Conservation (phyloP, 116 monocot species). For the Papilionanthe hybrid region DNA sequence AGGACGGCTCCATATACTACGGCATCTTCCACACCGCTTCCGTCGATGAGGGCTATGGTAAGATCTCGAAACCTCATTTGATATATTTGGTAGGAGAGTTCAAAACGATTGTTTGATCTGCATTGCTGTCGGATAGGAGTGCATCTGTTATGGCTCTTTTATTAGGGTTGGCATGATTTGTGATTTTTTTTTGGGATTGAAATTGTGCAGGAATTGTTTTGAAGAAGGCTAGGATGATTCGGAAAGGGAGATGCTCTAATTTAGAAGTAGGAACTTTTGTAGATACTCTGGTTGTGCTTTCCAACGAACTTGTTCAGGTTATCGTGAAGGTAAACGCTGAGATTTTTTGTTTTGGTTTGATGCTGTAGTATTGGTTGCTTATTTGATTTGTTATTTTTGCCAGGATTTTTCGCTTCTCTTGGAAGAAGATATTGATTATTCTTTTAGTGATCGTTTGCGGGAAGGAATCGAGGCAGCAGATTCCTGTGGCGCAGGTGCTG, state of each 20-base stretch:
- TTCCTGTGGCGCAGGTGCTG: not conserved
- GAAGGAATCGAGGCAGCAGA: slow-evolving; percentile 1
- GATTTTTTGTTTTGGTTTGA: not conserved
- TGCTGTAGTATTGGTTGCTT: slow-evolving; percentile 40
- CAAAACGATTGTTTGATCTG: not conserved
- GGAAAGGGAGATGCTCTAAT: slow-evolving; percentile 26
- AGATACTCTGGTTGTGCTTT: slow-evolving; percentile 59
- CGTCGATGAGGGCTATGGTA: slow-evolving; percentile 34
- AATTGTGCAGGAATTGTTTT: slow-evolving; percentile 46
- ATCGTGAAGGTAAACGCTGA: slow-evolving; percentile 41
- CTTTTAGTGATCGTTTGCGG: slow-evolving; percentile 6
- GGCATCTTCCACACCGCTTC: slow-evolving; percentile 70
- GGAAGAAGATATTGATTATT: slow-evolving; percentile 17
- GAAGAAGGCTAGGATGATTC: slow-evolving; percentile 57
- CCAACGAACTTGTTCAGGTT: slow-evolving; percentile 57
- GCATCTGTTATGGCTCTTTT: not conserved
- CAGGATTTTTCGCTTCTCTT: slow-evolving; percentile 39
- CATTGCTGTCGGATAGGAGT: not conserved
- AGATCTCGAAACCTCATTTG: not conserved
- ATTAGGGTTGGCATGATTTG: not conserved
- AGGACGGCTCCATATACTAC: slow-evolving; percentile 66
- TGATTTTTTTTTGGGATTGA: not conserved
- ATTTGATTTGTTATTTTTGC: slow-evolving; percentile 18
- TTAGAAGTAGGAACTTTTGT: slow-evolving; percentile 31
- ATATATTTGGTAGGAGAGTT: not conserved